A percentile compares a stretch with the other conserved stretches of the same genome.
phyloP scores from a whole-genome alignment of 108 stramenopile genomes.

The Stephanodiscus triporus region DNA sequence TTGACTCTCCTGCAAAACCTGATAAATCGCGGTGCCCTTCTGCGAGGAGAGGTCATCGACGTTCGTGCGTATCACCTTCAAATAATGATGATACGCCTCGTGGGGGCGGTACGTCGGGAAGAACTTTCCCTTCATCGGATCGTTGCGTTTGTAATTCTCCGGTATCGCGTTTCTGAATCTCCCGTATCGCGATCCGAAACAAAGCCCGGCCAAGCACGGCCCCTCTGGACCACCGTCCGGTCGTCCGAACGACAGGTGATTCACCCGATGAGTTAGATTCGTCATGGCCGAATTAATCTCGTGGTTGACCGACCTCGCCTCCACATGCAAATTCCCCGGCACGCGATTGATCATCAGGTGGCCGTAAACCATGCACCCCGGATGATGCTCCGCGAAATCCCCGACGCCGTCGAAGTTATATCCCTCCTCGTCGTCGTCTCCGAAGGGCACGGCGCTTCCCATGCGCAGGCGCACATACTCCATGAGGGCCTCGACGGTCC shows the following conservation, averaged over 20 bases:
- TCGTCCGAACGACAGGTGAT: constrained; percentile 93
- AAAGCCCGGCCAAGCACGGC: constrained; percentile 2
- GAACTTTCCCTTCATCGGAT: constrained; percentile 74
- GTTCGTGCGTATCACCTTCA: constrained; percentile 94
- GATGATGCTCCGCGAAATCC: constrained; percentile 76
- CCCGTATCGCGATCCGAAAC: constrained; percentile 28
- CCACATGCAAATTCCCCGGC: constrained; percentile 97
- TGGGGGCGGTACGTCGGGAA: constrained; percentile 79
- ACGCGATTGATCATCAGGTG: constrained; percentile 93
- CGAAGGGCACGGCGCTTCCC: constrained; percentile 21
- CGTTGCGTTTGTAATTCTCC: constrained; percentile 72
- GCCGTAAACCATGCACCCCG: constrained; percentile 87
- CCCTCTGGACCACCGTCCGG: too few species aligned
- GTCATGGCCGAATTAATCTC: constrained; percentile 92
- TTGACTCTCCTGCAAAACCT: constrained; percentile 87
- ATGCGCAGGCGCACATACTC: constrained; percentile 72
- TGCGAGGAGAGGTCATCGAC: constrained; percentile 31
- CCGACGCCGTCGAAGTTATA: constrained; percentile 55
- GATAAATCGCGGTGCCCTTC: constrained; percentile 60
- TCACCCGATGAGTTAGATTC: constrained; percentile 92
- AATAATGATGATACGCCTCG: constrained; percentile 95
- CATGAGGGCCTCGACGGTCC: constrained; percentile 81
- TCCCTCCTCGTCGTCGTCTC: constrained; percentile 42
- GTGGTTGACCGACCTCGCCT: constrained; percentile 93
- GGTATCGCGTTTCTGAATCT: constrained; percentile 74